Conservation (phyloP, 306 rosid species). For the Quercus gilva region DNA sequence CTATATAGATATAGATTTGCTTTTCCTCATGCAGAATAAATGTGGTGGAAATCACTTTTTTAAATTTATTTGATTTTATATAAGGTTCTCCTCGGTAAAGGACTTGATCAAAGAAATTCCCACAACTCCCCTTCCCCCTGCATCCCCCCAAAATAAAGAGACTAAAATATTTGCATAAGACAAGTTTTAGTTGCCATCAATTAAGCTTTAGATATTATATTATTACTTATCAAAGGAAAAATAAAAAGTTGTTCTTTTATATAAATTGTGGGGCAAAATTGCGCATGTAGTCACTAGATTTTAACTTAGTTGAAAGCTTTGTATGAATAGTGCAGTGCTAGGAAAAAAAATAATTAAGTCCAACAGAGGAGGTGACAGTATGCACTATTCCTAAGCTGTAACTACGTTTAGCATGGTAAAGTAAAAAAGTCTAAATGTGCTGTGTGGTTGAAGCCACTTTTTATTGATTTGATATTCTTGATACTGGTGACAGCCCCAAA, state of each 20-base stretch:
- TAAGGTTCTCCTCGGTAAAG: neutral
- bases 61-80: neutral
- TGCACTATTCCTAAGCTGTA: neutral
- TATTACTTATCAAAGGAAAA: neutral
- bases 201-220: neutral
- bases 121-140: too few species aligned
- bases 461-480: neutral
- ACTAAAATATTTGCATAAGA: neutral
- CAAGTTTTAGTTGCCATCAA: neutral
- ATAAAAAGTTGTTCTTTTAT: neutral
- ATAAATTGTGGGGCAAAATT: neutral
- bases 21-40: neutral
- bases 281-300: neutral
- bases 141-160: neutral
- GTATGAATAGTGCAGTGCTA: neutral
- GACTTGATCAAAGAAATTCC: neutral
- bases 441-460: neutral
- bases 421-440: neutral
- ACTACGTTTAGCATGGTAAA: neutral
- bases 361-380: neutral
- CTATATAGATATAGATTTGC: neutral
- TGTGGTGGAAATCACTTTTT: neutral
- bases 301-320: neutral
- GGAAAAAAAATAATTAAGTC: neutral
- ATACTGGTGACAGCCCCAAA: too few species aligned